Percentiles rank a stretch among this genome's conserved stretches.
Evolutionary conservation across 176 grass and related monocot species (phyloP).

Genomic region (Poa annua): DNA sequence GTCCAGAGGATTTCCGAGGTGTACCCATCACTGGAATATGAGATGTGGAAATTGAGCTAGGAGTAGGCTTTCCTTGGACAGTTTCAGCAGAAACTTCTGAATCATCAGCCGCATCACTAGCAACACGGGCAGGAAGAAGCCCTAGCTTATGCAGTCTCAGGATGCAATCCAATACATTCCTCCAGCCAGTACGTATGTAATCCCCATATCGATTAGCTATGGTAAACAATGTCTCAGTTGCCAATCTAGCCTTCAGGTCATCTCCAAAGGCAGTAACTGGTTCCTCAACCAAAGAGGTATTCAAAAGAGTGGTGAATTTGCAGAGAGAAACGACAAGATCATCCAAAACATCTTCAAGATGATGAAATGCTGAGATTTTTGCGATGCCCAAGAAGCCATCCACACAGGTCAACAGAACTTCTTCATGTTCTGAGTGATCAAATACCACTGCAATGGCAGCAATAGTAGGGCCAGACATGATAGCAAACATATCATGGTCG

Average conservation of each 20-base stretch:
- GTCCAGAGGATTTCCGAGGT: slow-evolving; percentile 87
- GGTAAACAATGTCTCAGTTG: slow-evolving; percentile 88
- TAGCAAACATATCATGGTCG: slow-evolving; percentile 93
- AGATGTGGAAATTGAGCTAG: slow-evolving; percentile 73
- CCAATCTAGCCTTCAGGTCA: slow-evolving; percentile 94
- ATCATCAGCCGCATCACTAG: slow-evolving; percentile 93
- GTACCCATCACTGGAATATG: slow-evolving; percentile 90
- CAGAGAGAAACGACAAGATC: slow-evolving; percentile 96
- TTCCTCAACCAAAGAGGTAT: slow-evolving; percentile 92
- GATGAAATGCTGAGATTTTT: slow-evolving; percentile 98
- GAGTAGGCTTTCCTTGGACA: slow-evolving; percentile 70
- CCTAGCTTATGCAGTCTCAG: slow-evolving; percentile 97
- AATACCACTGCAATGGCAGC: slow-evolving; percentile 97
- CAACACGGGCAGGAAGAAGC: slow-evolving; percentile 86
- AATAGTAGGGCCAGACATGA: slow-evolving; percentile 98
- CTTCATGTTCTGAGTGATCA: slow-evolving; percentile 93
- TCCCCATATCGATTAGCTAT: slow-evolving; percentile 95
- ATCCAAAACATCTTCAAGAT: slow-evolving; percentile 96
- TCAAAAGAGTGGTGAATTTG: slow-evolving; percentile 97
- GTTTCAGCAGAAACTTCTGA: slow-evolving; percentile 75
- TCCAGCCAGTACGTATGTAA: slow-evolving; percentile 92
- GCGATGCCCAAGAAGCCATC: slow-evolving; percentile 91
- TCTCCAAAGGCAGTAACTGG: slow-evolving; percentile 97
- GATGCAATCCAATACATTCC: slow-evolving; percentile 96
- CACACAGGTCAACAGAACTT: slow-evolving; percentile 71